A percentile compares a stretch with the other conserved stretches of the same genome.
phyloP scores from a whole-genome alignment of 768 basidiomycete genomes.

The Phanerochaete carnosa region DNA sequence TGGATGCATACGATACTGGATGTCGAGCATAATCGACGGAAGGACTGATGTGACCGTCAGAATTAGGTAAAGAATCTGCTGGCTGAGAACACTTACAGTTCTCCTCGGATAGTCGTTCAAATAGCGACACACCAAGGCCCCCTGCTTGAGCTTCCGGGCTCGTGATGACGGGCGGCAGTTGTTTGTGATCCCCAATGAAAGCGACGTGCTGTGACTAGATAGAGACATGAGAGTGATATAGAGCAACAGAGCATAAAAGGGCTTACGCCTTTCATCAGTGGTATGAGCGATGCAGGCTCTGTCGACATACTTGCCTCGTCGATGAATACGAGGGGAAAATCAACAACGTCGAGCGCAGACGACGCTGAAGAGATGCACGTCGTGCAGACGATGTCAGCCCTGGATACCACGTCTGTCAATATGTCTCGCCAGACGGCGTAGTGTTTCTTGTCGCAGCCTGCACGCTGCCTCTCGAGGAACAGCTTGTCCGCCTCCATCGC shows the following conservation, averaged over 20 bases:
- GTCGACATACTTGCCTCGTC: conserved; percentile 98
- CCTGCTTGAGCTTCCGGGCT: conserved; percentile 70
- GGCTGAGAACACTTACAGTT: conserved; percentile 48
- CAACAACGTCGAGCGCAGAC: conserved; percentile 59
- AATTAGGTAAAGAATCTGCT: background rate
- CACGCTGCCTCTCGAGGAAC: conserved; percentile 27
- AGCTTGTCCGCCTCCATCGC: conserved; percentile 27
- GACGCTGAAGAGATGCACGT: conserved; percentile 82
- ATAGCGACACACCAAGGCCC: conserved; percentile 78
- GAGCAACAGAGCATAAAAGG: conserved; percentile 12
- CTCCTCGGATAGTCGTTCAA: conserved; percentile 87
- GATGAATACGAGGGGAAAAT: conserved; percentile 91
- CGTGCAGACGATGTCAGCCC: conserved; percentile 83
- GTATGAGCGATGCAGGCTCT: conserved; percentile 87
- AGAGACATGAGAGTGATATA: conserved; percentile 1
- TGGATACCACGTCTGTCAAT: conserved; percentile 55
- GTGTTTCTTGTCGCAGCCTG: conserved; percentile 37
- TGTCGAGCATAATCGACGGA: conserved; percentile 89
- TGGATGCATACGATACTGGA: conserved; percentile 97
- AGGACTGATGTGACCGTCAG: conserved; percentile 44
- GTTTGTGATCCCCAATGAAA: conserved; percentile 96
- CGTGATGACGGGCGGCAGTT: conserved; percentile 84
- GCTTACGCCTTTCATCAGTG: conserved; percentile 86
- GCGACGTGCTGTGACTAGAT: conserved; percentile 74
- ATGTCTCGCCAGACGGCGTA: conserved; percentile 61